Evolutionary conservation across 805 yeast genomes (phyloP), one percentile per base, ranked within the genome.

Genomic region (Saccharomycopsis vini): DNA sequence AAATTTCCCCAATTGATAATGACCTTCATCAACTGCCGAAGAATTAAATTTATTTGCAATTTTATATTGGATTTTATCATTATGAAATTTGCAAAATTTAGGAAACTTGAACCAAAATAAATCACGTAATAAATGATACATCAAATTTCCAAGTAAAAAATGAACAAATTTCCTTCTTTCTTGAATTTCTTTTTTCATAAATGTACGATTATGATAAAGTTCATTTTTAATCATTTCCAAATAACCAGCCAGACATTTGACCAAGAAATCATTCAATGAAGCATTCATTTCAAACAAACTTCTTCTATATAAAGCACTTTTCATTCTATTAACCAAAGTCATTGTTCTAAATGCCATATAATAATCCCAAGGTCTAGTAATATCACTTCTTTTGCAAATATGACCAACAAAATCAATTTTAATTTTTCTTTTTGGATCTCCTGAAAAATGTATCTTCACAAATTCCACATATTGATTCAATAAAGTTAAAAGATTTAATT

Each of bases 311-410:
- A 16, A 21, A 12, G 20, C 10, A 5, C 22, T 24, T 19, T 34
- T 22, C 22, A 41, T 26, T 4, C 34, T 24, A 10, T 41, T 16
- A 10, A 28, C 6, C 7, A 20, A 13, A 2, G 5, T 28, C 12
- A 13, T 12, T 18, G 32, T 28, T 21, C 30, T 42, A 12, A 29
- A 36, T 18, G 31, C 40, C 4, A 42, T 36, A 22, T 36, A 42
- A 18, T 42, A 36, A 24, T 42, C 45, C 44, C 44, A 41, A 12
- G 44, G 44, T 26, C 28, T 36, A 26, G 28, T 22, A 16, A n/a
- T 26, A 13, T 41, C 33, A 23, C 39, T 33, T 4, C 13, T 26
- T 19, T 34, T 24, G 9, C 36, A 26, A 18, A 40, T 22, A 15
- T 26, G 21, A 15, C 37, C 43, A 12, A 40, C 26, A 15, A 40